phyloP scores from a whole-genome alignment of 139 green algal genomes.

The Chlorella sp. region DNA sequence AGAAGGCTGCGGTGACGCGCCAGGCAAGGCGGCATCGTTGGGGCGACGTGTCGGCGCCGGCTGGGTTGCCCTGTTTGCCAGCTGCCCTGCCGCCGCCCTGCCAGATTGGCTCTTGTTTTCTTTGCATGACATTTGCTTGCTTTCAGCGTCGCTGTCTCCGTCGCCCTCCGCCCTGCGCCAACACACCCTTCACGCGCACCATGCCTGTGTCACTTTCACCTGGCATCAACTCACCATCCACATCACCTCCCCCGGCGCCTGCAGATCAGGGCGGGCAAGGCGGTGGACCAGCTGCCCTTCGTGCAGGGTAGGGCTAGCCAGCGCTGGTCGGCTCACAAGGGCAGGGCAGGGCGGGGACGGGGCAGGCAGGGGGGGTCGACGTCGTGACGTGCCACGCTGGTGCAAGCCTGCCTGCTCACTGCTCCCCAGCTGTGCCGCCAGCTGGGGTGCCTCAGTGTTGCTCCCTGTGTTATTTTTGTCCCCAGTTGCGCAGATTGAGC shows the following conservation, averaged over 20 bases:
- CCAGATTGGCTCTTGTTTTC: background rate
- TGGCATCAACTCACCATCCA: background rate
- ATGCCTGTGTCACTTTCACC: background rate
- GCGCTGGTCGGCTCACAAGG: background rate
- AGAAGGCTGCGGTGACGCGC: constrained; percentile 19
- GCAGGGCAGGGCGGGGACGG: background rate
- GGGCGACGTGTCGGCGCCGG: too few relatives aligned
- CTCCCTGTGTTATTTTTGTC: too few relatives aligned
- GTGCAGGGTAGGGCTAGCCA: background rate
- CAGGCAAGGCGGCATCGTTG: background rate
- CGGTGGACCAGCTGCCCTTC: constrained; percentile 11
- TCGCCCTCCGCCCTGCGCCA: too few relatives aligned
- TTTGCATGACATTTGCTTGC: too few relatives aligned
- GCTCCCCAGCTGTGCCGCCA: too few relatives aligned
- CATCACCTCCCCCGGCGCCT: background rate
- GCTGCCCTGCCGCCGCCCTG: background rate
- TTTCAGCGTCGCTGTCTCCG: too few relatives aligned
- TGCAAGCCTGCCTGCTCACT: background rate
- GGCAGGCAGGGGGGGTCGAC: background rate
- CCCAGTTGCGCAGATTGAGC: too few relatives aligned
- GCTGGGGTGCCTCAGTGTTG: too few relatives aligned
- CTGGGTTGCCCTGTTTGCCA: background rate
- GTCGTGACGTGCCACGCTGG: background rate
- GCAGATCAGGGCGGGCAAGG: background rate
- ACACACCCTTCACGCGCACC: too few relatives aligned